Evolutionary conservation across 768 basidiomycete genomes (phyloP), one percentile per base, ranked within the genome.

Genomic region (Boletus sensibilis): DNA sequence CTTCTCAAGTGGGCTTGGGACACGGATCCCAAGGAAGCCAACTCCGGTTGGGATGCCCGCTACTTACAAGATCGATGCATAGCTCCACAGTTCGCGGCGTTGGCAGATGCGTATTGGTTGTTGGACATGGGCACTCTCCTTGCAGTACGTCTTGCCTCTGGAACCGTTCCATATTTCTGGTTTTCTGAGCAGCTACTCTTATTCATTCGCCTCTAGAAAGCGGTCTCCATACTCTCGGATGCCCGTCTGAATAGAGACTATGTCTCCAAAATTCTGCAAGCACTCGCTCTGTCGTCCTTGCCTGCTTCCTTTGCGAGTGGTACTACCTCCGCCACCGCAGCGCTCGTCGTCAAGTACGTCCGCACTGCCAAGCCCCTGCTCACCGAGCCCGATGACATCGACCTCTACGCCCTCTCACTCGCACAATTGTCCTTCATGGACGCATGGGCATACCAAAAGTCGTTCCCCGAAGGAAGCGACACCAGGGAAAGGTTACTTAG

Each of bases 81-180:
- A 57, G 84, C 88, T 5, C 86, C 89, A 3, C 91, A 92, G 63
- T 92, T 92, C 64, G 76, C 80, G 8, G 74, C 79, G 5, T 78
- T 93, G 45, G 82, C 88, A n/a, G 87, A 90, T 73, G 91, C 92
- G 65, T 93, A 93, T 74, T 94, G 88, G 87, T 74, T 83, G 68
- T 74, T 94, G 56, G 92, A 94, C 72, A 79, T 82, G 2, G 88
- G 87, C 12, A 75, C 79, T n/a, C 75, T 84, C 42, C 68, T 88
- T 49, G 69, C 80, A 45, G 90, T 92, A 69, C 59, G 87, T 81
- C 14, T 47, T 50, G 34, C 39, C 34, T 45, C 27, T 27, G 6
- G 18, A 11, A 31, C 34, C 2, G 4, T 12, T 25, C 11, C 14
- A 11, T 33, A 16, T 47, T 35, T 29, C 31, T 43, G 31, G 43